phyloP scores from a whole-genome alignment of 108 stramenopile species.

The Nitzschia inconspicua region DNA sequence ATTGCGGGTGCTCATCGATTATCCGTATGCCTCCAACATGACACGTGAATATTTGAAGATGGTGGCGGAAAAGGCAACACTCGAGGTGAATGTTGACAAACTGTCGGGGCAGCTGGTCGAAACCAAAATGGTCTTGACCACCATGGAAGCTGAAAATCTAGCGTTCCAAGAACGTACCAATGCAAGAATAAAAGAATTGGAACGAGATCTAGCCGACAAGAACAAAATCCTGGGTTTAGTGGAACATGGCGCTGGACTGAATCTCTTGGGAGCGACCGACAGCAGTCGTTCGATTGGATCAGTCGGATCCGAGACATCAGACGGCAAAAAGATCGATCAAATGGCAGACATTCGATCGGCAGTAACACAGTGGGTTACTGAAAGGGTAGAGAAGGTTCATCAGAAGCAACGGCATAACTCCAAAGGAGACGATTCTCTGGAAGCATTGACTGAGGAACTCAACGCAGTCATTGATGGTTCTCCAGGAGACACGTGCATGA shows the following conservation, averaged over 20 bases:
- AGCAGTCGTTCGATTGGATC: neutral
- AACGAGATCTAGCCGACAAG: constrained; percentile 16
- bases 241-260: constrained; percentile 5
- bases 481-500: no score
- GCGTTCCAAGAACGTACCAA: constrained; percentile 14
- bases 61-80: constrained; percentile 42
- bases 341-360: constrained; percentile 30
- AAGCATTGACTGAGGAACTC: neutral
- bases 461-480: neutral
- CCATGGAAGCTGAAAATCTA: constrained; percentile 34
- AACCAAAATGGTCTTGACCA: constrained; percentile 47
- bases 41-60: constrained; percentile 40
- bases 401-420: no score
- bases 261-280: neutral
- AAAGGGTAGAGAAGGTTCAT: constrained; percentile 26
- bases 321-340: constrained; percentile 17
- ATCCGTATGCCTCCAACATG: constrained; percentile 38
- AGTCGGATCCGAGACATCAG: neutral
- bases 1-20: constrained; percentile 42
- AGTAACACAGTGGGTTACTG: constrained; percentile 32
- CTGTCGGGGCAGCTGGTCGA: constrained; percentile 47
- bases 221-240: constrained; percentile 3
- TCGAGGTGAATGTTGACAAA: constrained; percentile 32
- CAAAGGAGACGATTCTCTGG: neutral
- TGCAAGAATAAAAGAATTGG: neutral